Percentiles rank a stretch among this genome's conserved stretches.
These are phyloP conservation scores for Phalaenopsis hybrid DNA, from an alignment of 116 monocot species.

Conservation along the genomic window DNA sequence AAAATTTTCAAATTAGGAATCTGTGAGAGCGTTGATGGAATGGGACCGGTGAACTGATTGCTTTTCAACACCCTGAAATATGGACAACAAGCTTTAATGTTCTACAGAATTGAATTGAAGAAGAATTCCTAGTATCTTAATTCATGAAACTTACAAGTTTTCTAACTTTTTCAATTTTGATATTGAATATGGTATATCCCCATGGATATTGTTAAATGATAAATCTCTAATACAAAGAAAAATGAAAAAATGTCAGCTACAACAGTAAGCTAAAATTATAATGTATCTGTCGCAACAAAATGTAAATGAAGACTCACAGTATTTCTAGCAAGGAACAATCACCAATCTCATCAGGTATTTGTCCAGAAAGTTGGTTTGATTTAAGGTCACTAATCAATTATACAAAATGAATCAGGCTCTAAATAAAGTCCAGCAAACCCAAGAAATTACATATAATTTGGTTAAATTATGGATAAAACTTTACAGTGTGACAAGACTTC, in stretches of 20 bases:
- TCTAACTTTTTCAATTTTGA: conserved; percentile 87
- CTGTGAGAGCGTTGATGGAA: conserved; percentile 94
- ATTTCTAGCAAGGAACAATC: conserved; percentile 57
- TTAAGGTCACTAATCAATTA: conserved; percentile 57
- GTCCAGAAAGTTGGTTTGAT: conserved; percentile 64
- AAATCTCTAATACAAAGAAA: conserved; percentile 47
- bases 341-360: conserved; percentile 97
- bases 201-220: conserved; percentile 75
- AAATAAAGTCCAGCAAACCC: not conserved
- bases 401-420: not conserved
- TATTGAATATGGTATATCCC: conserved; percentile 90
- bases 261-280: not conserved
- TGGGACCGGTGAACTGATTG: conserved; percentile 76
- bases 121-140: not conserved
- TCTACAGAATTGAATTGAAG: not conserved
- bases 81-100: not conserved
- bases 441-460: not conserved
- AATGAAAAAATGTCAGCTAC: not conserved
- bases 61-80: conserved; percentile 72
- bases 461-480: not conserved
- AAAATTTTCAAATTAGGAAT: conserved; percentile 81
- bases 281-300: not conserved
- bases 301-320: conserved; percentile 39
- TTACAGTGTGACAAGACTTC: conserved; percentile 60
- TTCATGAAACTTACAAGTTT: conserved; percentile 46